Conservation (phyloP, 208 protist species). For the Vickermania ingenoplastis region DNA sequence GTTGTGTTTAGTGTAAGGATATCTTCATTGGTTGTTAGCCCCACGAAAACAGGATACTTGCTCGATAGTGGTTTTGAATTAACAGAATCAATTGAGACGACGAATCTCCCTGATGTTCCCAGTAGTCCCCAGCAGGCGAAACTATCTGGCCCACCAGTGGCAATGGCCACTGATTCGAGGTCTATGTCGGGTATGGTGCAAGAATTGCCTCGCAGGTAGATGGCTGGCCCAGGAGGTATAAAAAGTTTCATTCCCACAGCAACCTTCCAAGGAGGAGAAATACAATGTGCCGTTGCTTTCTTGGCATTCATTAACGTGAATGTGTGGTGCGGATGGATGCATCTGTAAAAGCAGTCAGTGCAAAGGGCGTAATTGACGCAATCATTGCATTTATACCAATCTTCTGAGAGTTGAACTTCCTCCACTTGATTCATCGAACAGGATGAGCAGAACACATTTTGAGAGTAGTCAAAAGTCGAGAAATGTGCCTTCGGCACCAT, state of each 20-base stretch:
- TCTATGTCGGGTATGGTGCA: constrained; percentile 57
- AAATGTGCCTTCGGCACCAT: constrained; percentile 67
- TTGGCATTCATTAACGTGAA: constrained; percentile 71
- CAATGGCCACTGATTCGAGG: constrained; percentile 68
- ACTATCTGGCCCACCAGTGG: constrained; percentile 32
- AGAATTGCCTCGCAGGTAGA: constrained; percentile 76
- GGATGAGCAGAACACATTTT: constrained; percentile 58
- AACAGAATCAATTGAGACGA: constrained; percentile 36
- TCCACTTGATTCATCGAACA: constrained; percentile 49
- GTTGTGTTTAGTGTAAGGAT: constrained; percentile 49
- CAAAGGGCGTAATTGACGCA: constrained; percentile 85
- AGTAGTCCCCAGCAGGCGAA: constrained; percentile 81
- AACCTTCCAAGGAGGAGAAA: constrained; percentile 27
- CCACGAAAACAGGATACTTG: constrained; percentile 64
- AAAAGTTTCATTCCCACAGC: constrained; percentile 58
- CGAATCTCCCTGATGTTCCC: constrained; percentile 10
- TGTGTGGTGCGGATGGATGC: constrained; percentile 74
- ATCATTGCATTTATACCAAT: constrained; percentile 88
- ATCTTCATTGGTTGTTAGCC: constrained; percentile 46
- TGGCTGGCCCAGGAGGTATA: constrained; percentile 36
- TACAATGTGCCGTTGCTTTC: constrained; percentile 39
- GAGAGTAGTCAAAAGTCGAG: constrained; percentile 23
- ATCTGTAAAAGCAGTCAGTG: constrained; percentile 61
- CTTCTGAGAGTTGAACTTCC: constrained; percentile 29
- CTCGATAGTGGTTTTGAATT: constrained; percentile 43